Evolutionary conservation across 176 grass and related monocot species (phyloP).

Genomic region (Aegilops speltoides): DNA sequence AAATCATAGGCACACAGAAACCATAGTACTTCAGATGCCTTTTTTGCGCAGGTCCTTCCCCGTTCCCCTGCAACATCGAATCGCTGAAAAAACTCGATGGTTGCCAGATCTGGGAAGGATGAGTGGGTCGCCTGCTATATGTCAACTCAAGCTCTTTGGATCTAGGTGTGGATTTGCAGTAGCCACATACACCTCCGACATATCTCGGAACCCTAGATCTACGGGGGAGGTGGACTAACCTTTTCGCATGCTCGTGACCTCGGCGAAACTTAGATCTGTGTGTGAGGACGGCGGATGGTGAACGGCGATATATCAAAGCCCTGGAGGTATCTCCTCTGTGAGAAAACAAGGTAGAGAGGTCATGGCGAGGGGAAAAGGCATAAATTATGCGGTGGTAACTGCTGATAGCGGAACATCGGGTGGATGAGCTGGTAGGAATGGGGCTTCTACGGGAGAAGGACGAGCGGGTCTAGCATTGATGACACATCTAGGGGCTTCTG

Average conservation of each 20-base stretch:
- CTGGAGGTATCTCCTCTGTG: rapidly evolving
- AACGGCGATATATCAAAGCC: background rate
- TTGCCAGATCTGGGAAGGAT: background rate
- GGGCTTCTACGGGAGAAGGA: background rate
- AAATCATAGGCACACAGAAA: background rate
- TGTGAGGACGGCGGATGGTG: background rate
- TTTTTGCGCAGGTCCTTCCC: background rate
- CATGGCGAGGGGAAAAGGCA: background rate
- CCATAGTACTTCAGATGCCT: background rate
- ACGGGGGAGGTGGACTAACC: background rate
- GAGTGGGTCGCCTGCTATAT: background rate
- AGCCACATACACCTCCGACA: background rate
- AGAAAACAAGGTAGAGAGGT: background rate
- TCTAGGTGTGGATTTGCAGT: background rate
- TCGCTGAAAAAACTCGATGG: background rate
- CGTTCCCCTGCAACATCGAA: too few species aligned
- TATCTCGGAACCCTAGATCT: background rate
- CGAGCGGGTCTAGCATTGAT: background rate
- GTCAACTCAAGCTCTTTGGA: background rate
- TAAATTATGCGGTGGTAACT: too few species aligned
- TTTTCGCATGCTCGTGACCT: background rate
- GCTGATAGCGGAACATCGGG: too few species aligned
- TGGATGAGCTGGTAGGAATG: background rate
- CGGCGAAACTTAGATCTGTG: background rate
- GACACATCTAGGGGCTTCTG: rapidly evolving